phyloP scores from a whole-genome alignment of 305 asterid species.

The Euphrasia arctica region DNA sequence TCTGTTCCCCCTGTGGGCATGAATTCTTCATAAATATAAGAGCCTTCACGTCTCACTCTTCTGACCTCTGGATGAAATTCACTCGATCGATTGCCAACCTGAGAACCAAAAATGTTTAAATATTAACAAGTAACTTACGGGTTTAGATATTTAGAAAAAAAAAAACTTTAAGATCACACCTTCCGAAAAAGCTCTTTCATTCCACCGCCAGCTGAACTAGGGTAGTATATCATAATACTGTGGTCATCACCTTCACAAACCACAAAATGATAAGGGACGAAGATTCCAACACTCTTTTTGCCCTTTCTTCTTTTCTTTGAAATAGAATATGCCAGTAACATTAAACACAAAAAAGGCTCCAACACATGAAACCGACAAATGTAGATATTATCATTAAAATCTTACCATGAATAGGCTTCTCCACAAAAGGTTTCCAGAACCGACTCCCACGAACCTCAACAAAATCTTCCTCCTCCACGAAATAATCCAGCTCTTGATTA shows the following conservation, averaged over 20 bases:
- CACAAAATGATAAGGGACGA: slow-evolving; percentile 24
- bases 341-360: slow-evolving; percentile 9
- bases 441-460: slow-evolving; percentile 83
- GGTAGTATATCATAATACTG: slow-evolving; percentile 96
- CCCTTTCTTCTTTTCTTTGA: background rate
- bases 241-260: slow-evolving; percentile 89
- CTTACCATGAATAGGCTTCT: slow-evolving; percentile 91
- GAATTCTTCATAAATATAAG: slow-evolving; percentile 97
- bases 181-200: slow-evolving; percentile 97
- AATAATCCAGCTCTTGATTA: slow-evolving; percentile 79
- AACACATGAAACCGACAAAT: slow-evolving; percentile 7
- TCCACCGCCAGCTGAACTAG: slow-evolving; percentile 99
- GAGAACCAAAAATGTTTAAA: slow-evolving; percentile 30
- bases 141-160: background rate
- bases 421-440: slow-evolving; percentile 97
- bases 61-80: slow-evolving; percentile 98
- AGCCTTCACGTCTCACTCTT: slow-evolving; percentile 97
- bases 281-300: slow-evolving; percentile 15
- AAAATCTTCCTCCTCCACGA: slow-evolving; percentile 91
- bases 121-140: slow-evolving; percentile 2
- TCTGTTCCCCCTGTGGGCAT: slow-evolving; percentile 99
- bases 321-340: slow-evolving; percentile 11
- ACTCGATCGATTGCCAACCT: slow-evolving; percentile 99
- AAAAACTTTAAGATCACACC: slow-evolving; percentile 41
- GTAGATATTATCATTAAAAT: slow-evolving; percentile 8